Evolutionary conservation across 306 rosid genomes (phyloP), one percentile per base, ranked within the genome.

Genomic region (Rosa persica): DNA sequence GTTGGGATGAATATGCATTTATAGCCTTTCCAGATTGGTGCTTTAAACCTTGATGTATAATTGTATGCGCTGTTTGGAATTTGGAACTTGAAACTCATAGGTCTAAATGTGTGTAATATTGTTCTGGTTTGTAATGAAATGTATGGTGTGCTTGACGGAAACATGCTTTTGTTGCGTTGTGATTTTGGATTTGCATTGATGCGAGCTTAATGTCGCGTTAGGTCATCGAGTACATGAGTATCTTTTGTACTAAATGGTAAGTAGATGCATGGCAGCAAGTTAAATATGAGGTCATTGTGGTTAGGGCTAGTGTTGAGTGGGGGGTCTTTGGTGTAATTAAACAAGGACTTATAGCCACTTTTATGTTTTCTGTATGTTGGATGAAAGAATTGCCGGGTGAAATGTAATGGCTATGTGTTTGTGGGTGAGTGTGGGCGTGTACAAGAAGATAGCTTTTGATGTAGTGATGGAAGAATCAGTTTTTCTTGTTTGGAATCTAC

Each of bases 1-100:
- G 58, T 58, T 49, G 19, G 16, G 72, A 46, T 80, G 71, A 38
- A 38, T 19, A 1, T 52, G 55, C 36, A 72, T 62, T 15, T 72
- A 0, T 12, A 4, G 10, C 4, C 39, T 39, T 25, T 12, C 10
- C 25, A 44, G 70, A 34, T 34, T 47, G 38, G 67, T n/a, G 5
- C 40, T 58, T 78, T 78, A 7, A 12, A 55, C 25, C 52, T 74
- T 22, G 7, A 57, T 34, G 47, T 17, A 12, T 25, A 36, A 30
- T 25, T 12, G 1, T 23, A 4, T 25, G 22, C 16, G 39, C 12
- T 60, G 17, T 5, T 5, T 22, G 19, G 43, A 62, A 49, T 72
- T 27, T 48, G 27, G 19, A 16, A 12, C 23, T 36, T 20, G 57
- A 20, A 72, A 25, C 27, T 49, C 30, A n/a, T 49, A 19, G 42